Evolutionary conservation across 2,329 filamentous ascomycete species (phyloP), one percentile per base, ranked within the genome.

Genomic region (Clonostachys chloroleuca): DNA sequence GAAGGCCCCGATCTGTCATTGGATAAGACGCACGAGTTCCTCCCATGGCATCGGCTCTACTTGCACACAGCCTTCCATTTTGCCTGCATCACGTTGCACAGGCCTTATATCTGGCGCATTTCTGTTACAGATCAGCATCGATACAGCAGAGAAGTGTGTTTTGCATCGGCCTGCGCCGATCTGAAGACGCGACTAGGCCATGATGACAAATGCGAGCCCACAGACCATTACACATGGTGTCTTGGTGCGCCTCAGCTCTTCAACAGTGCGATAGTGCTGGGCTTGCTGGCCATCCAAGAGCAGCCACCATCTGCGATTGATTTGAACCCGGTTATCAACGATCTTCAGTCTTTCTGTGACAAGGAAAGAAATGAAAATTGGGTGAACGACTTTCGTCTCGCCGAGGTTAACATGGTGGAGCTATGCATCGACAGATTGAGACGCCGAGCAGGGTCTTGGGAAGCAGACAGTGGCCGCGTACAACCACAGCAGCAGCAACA

Each of bases 351-450:
- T 1, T 71, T 68, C 51, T 71, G 68, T 47, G 67, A 68, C 47
- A 66, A 63, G 59, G 60, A 68, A 47, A 54, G 62, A 7, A 58
- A 56, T n/a, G 68, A 72, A 36, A 55, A 60, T 5, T 70, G 68
- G 66, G 45, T 65, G 30, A 69, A 69, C 47, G 65, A 69, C 48
- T 68, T 70, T 47, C 64, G 60, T 7, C 55, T 69, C 2, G 66
- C 66, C 1, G 68, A 70, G 52, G 63, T 72, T 13, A 68, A 68
- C 46, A 64, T 71, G 1, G 60, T 69, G 34, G 68, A 71, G 54
- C 54, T 72, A 10, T 71, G 67, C 51, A 66, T 70, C 42, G 48
- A 54, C 5, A 58, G n/a, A n/a, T n/a, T n/a, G n/a, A n/a, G n/a
- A n/a, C n/a, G n/a, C n/a, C n/a, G n/a, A n/a, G n/a, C n/a, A n/a